These are phyloP conservation scores for Scedosporium dehoogii DNA, from an alignment of 2,329 filamentous ascomycete species.

Conservation along the genomic window DNA sequence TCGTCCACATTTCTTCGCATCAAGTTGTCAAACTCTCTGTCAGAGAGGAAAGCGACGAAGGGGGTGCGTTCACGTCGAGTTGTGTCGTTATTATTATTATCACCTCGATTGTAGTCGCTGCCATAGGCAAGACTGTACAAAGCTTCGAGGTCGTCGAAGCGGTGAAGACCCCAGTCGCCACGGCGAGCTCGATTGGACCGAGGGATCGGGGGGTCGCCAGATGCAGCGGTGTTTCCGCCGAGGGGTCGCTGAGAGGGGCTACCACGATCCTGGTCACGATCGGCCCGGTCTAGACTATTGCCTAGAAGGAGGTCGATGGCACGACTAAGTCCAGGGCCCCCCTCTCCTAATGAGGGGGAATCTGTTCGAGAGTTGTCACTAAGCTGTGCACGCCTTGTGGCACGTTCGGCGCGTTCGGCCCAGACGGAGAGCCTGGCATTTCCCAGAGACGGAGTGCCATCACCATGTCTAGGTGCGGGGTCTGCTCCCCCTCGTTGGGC, in stretches of 20 bases:
- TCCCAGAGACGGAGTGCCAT: not conserved
- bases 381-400: not conserved
- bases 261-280: conserved; percentile 22
- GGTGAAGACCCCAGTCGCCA: not conserved
- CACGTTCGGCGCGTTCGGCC: conserved; percentile 3
- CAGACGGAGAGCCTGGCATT: not conserved
- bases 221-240: not conserved
- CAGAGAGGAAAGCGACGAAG: conserved; percentile 5
- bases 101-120: conserved; percentile 1
- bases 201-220: conserved; percentile 1
- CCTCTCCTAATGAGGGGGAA: conserved; percentile 11
- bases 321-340: conserved; percentile 20
- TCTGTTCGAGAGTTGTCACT: not conserved
- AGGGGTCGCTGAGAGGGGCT: conserved; percentile 21
- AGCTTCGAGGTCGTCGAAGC: conserved; percentile 32
- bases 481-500: conserved; percentile 1
- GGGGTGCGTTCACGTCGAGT: conserved; percentile 12
- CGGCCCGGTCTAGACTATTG: conserved; percentile 26
- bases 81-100: not conserved
- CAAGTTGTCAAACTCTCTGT: conserved; percentile 5
- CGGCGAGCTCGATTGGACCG: not conserved
- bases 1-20: conserved; percentile 19
- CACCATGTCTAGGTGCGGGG: not conserved
- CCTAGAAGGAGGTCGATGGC: conserved; percentile 28
- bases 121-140: conserved; percentile 27